phyloP scores from a whole-genome alignment of 306 rosid species.

The Medicago truncatula region DNA sequence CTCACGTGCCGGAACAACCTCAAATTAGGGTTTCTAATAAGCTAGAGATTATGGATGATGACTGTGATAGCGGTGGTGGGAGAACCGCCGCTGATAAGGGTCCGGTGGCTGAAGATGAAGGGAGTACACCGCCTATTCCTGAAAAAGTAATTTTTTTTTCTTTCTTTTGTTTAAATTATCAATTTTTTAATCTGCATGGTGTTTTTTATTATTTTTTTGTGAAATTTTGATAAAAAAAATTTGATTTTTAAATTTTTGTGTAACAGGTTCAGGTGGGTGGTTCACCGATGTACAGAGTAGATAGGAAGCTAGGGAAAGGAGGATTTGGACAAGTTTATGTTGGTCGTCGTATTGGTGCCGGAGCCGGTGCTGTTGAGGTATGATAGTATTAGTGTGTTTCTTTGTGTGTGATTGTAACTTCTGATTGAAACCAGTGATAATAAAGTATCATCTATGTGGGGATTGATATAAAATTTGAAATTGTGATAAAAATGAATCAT shows the following conservation, averaged over 20 bases:
- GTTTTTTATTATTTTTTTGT: not conserved
- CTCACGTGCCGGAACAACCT: not conserved
- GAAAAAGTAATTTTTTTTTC: constrained; percentile 61
- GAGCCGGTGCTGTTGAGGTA: constrained; percentile 80
- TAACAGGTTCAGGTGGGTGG: constrained; percentile 92
- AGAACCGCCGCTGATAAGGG: constrained; percentile 67
- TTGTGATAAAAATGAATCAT: not conserved
- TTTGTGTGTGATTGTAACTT: not conserved
- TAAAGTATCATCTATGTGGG: too few species aligned
- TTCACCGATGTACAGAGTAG: constrained; percentile 80
- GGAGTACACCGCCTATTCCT: constrained; percentile 71
- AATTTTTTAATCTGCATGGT: not conserved
- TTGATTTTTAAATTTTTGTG: not conserved
- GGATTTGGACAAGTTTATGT: constrained; percentile 98
- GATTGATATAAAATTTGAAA: not conserved
- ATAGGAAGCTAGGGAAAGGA: constrained; percentile 87
- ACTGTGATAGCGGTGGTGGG: constrained; percentile 71
- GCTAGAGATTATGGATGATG: constrained; percentile 71
- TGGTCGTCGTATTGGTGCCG: constrained; percentile 75
- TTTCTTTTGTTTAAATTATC: not conserved
- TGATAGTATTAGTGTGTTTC: constrained; percentile 38
- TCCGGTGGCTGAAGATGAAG: constrained; percentile 69
- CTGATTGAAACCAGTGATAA: too few species aligned
- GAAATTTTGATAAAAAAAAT: not conserved
- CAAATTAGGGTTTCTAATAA: constrained; percentile 44